Conservation (phyloP, 2,329 filamentous ascomycete genomes). For the Ceratocystis destructans region DNA sequence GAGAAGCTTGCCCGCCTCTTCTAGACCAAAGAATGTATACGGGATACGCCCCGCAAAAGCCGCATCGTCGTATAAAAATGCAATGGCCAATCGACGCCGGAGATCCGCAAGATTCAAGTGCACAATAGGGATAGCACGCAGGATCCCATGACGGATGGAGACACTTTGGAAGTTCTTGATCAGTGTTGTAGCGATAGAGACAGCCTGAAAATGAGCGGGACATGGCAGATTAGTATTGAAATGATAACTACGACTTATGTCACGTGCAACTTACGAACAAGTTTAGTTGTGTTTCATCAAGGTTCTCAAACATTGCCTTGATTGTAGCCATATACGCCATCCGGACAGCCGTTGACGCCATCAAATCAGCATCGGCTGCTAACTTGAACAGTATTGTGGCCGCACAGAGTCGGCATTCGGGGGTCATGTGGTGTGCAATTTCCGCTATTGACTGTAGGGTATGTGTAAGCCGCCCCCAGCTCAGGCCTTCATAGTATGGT, state of each 20-base stretch:
- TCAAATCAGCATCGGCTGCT: slow-evolving; percentile 11
- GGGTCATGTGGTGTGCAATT: slow-evolving; percentile 2
- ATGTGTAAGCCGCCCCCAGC: slow-evolving; percentile 9
- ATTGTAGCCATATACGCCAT: slow-evolving; percentile 32
- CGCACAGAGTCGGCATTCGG: not conserved
- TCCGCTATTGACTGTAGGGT: slow-evolving; percentile 4
- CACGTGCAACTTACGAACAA: slow-evolving; percentile 30
- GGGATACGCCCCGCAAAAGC: slow-evolving; percentile 31
- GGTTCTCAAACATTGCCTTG: slow-evolving; percentile 30
- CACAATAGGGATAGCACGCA: slow-evolving; percentile 44
- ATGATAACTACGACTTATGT: not conserved
- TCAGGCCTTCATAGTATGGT: not conserved
- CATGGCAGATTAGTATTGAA: not conserved
- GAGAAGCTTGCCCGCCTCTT: slow-evolving; percentile 23
- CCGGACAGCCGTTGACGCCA: slow-evolving; percentile 24
- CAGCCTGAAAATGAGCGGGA: not conserved
- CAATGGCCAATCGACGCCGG: slow-evolving; percentile 50
- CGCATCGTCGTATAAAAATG: slow-evolving; percentile 44
- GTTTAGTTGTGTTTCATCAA: slow-evolving; percentile 29
- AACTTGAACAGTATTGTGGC: slow-evolving; percentile 12
- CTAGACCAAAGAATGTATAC: slow-evolving; percentile 26
- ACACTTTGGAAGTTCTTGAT: slow-evolving; percentile 34
- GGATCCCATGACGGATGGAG: slow-evolving; percentile 41
- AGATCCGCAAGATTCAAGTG: slow-evolving; percentile 42
- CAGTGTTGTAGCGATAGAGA: slow-evolving; percentile 24